Conservation (phyloP, 305 asterid species). For the Fraxinus floribunda region DNA sequence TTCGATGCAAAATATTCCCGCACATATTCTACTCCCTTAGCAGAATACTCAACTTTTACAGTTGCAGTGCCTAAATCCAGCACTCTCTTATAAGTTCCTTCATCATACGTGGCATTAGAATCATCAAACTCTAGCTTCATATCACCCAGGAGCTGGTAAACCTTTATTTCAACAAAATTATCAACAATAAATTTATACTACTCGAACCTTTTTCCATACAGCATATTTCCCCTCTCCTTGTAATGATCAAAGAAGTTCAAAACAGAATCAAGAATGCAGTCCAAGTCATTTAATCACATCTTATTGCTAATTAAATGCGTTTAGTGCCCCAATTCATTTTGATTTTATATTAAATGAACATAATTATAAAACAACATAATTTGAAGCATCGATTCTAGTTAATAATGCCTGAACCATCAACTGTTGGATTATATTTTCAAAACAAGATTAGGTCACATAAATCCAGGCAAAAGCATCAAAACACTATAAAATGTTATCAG, state of each 20-base stretch:
- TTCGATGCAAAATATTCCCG: slow-evolving; percentile 65
- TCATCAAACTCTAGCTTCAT: slow-evolving; percentile 55
- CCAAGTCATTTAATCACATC: neutral
- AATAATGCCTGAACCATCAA: neutral
- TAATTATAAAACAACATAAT: neutral
- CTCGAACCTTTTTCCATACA: neutral
- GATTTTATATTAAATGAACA: neutral
- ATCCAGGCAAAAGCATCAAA: neutral
- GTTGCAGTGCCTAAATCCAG: slow-evolving; percentile 76
- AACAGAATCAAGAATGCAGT: slow-evolving; percentile 2
- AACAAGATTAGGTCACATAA: neutral
- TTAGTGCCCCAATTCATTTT: neutral
- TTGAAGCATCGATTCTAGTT: neutral
- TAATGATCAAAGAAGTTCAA: neutral
- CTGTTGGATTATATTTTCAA: neutral
- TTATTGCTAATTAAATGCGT: neutral
- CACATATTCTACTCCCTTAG: slow-evolving; percentile 38
- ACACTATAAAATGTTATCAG: neutral
- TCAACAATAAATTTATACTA: neutral
- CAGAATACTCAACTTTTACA: slow-evolving; percentile 49
- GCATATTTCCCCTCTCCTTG: neutral
- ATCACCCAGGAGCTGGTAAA: slow-evolving; percentile 83
- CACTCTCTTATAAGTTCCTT: slow-evolving; percentile 57
- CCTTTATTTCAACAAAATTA: slow-evolving; percentile 37
- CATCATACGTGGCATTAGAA: slow-evolving; percentile 41